A percentile compares a stretch with the other conserved stretches of the same genome.
These are phyloP conservation scores for Suillus paluster DNA, from an alignment of 768 basidiomycete genomes.

Conservation along the genomic window DNA sequence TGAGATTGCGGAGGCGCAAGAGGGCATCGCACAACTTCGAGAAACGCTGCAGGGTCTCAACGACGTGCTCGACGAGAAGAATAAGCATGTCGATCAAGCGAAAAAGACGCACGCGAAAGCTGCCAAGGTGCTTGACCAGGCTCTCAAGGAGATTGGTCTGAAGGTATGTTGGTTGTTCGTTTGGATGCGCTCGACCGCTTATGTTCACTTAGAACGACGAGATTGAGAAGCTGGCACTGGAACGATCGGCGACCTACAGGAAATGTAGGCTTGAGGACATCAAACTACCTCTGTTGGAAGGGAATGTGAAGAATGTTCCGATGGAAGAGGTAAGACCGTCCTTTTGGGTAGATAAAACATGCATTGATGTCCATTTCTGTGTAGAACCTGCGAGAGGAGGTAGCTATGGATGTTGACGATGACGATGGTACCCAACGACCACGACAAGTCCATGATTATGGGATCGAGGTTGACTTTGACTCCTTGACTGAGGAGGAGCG, in stretches of 20 bases:
- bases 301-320: conserved; percentile 83
- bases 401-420: conserved; percentile 92
- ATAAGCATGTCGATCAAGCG: conserved; percentile 72
- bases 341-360: not conserved
- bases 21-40: conserved; percentile 56
- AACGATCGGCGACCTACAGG: conserved; percentile 85
- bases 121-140: conserved; percentile 80
- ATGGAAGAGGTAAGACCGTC: conserved; percentile 82
- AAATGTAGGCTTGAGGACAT: conserved; percentile 95
- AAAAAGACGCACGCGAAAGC: conserved; percentile 74
- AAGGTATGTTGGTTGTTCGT: conserved; percentile 52
- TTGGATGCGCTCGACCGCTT: not conserved
- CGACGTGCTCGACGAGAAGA: conserved; percentile 73
- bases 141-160: conserved; percentile 85
- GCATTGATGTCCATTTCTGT: conserved; percentile 13
- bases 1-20: conserved; percentile 64
- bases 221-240: conserved; percentile 85
- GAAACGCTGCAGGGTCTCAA: conserved; percentile 65
- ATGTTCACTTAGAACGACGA: conserved; percentile 68
- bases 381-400: conserved; percentile 81
- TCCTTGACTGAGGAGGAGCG: conserved; percentile 75
- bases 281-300: conserved; percentile 73
- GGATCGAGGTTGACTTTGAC: conserved; percentile 88
- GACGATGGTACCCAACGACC: conserved; percentile 79
- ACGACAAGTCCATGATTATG: conserved; percentile 77